Conservation (phyloP, 495 filamentous ascomycete species). For the Penicillium malachiteum region DNA sequence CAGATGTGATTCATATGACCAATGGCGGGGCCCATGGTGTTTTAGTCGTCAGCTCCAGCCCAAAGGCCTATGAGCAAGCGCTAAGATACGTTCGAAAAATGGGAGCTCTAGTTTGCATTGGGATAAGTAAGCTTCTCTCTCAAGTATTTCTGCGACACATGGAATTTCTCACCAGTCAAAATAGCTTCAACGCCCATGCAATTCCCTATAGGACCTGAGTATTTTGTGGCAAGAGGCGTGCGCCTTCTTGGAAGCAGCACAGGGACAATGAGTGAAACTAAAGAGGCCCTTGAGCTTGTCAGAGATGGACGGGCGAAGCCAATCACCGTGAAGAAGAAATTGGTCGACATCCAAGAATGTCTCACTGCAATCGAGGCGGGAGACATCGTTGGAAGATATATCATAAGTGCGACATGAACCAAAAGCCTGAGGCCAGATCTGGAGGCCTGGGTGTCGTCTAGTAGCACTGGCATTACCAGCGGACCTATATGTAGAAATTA, state of each 20-base stretch:
- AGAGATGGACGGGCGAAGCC: conserved; percentile 48
- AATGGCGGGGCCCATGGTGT: conserved; percentile 86
- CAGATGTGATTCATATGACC: conserved; percentile 72
- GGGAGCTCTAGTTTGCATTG: conserved; percentile 82
- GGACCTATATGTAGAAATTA: too few relatives aligned
- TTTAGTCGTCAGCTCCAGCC: conserved; percentile 74
- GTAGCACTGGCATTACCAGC: too few relatives aligned
- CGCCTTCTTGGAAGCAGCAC: conserved; percentile 89
- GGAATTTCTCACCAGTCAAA: too few relatives aligned
- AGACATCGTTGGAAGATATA: too few relatives aligned
- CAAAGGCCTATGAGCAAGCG: conserved; percentile 93
- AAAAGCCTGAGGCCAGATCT: too few relatives aligned
- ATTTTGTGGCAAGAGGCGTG: conserved; percentile 83
- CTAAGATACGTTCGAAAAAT: conserved; percentile 76
- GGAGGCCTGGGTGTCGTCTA: too few relatives aligned
- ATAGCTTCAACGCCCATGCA: conserved; percentile 57
- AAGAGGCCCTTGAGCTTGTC: conserved; percentile 87
- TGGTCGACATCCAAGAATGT: too few relatives aligned
- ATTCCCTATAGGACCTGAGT: conserved; percentile 75
- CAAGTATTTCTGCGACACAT: too few relatives aligned
- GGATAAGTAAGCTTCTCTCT: conserved; percentile 47
- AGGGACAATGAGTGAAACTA: conserved; percentile 73
- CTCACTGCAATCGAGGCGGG: too few relatives aligned
- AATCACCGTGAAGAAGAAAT: too few relatives aligned
- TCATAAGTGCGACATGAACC: too few relatives aligned